A percentile compares a stretch with the other conserved stretches of the same genome.
Conservation (phyloP, 305 asterid species). For the Fraxinus platypoda region DNA sequence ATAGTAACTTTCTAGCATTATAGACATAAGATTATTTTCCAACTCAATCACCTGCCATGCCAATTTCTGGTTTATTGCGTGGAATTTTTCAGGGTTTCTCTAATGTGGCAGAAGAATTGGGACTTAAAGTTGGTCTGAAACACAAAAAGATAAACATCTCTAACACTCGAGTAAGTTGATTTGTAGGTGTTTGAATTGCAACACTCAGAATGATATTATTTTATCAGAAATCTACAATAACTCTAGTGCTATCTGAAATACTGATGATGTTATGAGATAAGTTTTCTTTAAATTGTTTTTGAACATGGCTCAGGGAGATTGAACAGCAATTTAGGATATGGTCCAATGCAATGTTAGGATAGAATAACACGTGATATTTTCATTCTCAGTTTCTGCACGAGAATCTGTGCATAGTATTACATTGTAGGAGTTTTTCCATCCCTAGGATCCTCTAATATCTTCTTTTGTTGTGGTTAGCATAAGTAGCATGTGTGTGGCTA, state of each 20-base stretch:
- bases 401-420: not conserved
- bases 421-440: not conserved
- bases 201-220: not conserved
- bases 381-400: not conserved
- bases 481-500: not conserved
- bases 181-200: too few species aligned
- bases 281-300: not conserved
- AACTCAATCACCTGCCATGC: slow-evolving; percentile 11
- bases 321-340: not conserved
- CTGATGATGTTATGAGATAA: not conserved
- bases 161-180: slow-evolving; percentile 62
- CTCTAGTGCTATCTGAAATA: slow-evolving; percentile 2
- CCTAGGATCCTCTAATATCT: not conserved
- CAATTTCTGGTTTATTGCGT: slow-evolving; percentile 28
- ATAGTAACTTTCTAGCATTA: slow-evolving; percentile 10
- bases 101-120: slow-evolving; percentile 68
- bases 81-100: slow-evolving; percentile 71
- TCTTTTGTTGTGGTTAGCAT: not conserved
- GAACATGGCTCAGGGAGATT: not conserved
- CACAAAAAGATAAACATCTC: slow-evolving; percentile 98
- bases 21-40: not conserved
- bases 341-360: slow-evolving; percentile 2
- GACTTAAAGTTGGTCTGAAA: slow-evolving; percentile 75
- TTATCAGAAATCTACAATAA: slow-evolving; percentile 7
- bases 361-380: not conserved